Evolutionary conservation across 2,329 filamentous ascomycete genomes (phyloP), one percentile per base, ranked within the genome.

Genomic region (Aspergillus latus): DNA sequence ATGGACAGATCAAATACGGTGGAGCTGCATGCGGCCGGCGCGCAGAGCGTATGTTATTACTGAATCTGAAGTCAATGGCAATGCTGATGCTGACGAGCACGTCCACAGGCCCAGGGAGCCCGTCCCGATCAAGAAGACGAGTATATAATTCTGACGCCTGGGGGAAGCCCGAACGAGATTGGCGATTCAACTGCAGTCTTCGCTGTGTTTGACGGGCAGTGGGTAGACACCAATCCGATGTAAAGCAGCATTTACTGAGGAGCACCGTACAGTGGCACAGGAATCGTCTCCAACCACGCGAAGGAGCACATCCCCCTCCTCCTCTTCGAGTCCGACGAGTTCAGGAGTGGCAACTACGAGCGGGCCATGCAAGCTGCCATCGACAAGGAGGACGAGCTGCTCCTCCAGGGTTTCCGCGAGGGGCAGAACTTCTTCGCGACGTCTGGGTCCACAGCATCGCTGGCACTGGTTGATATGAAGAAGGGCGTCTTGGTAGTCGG

Each of bases 141-240:
- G 10, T 53, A 49, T 16, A 43, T 47, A 1, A 28, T 56, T 13
- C 44, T 56, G n/a, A 21, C 34, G 5, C 48, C 57, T 21, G 21
- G 21, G 21, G 21, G 21, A 21, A 21, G 21, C 21, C 21, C 21
- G 21, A 21, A 21, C 21, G 29, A 39, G 4, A 13, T 7, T 13
- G 45, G 28, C 2, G 39, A 59, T 11, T 26, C 47, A 1, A 1
- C 56, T 0, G 57, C 57, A 4, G 15, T 59, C 9, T 59, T 59
- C 16, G 57, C 49, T 2, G 45, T 59, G 3, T 59, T 53, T 13
- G 57, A 59, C 26, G 57, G 57, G 30, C 53, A 59, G 57, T 59
- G 49, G 6, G 52, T 40, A 39, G 8, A 3, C 6, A 21, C n/a
- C 5, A 11, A 26, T 7, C 29, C 26, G n/a, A 7, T 21, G 21